Percentiles rank a stretch among this genome's conserved stretches.
These are phyloP conservation scores for Breviolum minutum DNA, from an alignment of 73 alveolate genomes.

Conservation along the genomic window DNA sequence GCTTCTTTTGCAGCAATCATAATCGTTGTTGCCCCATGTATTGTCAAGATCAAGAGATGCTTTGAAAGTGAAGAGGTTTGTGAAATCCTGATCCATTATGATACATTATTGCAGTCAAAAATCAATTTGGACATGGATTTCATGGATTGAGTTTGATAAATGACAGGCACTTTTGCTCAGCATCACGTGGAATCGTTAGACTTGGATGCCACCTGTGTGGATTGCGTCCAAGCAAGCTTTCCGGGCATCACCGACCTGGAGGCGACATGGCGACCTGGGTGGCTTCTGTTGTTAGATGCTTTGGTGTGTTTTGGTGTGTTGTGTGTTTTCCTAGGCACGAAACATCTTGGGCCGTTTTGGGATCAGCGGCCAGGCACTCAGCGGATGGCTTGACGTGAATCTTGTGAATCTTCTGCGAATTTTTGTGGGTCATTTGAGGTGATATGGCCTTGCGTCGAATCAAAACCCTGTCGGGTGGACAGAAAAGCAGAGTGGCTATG, in stretches of 20 bases:
- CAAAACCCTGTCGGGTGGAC: slow-evolving; percentile 99
- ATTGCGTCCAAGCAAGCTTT: slow-evolving; percentile 78
- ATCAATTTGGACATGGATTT: too few species aligned
- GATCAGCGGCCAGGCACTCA: slow-evolving; percentile 53
- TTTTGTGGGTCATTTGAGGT: not conserved
- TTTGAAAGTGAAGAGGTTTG: not conserved
- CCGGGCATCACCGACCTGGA: slow-evolving; percentile 94
- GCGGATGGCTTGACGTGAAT: not conserved
- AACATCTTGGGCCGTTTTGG: slow-evolving; percentile 78
- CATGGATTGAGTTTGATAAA: too few species aligned
- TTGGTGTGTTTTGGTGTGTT: not conserved
- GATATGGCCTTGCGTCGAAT: slow-evolving; percentile 97
- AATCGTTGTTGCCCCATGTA: not conserved
- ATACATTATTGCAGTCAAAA: too few species aligned
- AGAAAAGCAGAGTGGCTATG: slow-evolving; percentile 98
- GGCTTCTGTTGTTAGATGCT: not conserved
- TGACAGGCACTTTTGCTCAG: slow-evolving; percentile 98
- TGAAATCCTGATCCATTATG: too few species aligned
- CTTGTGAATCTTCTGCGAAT: not conserved
- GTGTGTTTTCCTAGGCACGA: slow-evolving; percentile 22
- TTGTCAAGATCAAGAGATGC: not conserved
- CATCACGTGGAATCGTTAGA: slow-evolving; percentile 99
- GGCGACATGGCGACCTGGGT: not conserved
- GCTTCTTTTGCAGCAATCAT: too few species aligned
- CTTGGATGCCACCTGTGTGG: slow-evolving; percentile 96